A percentile compares a stretch with the other conserved stretches of the same genome.
Evolutionary conservation across 768 basidiomycete species (phyloP).

Genomic region (Rhizopogon vinicolor): DNA sequence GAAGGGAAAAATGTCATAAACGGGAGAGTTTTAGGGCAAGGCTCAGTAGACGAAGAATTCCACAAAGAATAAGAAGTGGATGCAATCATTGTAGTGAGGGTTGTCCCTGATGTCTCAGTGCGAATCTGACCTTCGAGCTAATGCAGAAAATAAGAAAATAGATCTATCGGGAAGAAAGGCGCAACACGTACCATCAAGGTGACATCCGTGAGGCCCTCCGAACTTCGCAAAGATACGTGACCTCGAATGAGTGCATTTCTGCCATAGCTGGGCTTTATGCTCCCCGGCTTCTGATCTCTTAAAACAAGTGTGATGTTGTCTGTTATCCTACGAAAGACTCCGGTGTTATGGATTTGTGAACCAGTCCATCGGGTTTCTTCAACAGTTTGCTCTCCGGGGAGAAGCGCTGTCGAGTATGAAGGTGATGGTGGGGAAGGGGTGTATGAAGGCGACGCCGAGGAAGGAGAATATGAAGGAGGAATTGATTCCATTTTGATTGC

Average conservation of each 20-base stretch:
- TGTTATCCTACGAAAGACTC: constrained; percentile 26
- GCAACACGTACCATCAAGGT: constrained; percentile 15
- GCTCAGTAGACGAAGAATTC: constrained; percentile 7
- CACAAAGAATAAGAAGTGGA: constrained; percentile 16
- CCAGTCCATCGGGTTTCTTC: constrained; percentile 33
- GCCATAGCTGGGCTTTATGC: constrained; percentile 16
- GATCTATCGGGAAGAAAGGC: background rate
- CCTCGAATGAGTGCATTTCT: constrained; percentile 18
- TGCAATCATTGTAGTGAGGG: constrained; percentile 12
- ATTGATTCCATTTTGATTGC: background rate
- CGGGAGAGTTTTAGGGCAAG: constrained; percentile 31
- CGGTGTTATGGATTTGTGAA: constrained; percentile 2
- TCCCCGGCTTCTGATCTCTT: constrained; percentile 18
- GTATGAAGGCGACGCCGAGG: constrained; percentile 40
- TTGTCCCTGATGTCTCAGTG: constrained; percentile 9
- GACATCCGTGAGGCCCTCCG: constrained; percentile 12
- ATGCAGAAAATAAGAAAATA: background rate
- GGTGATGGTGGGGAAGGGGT: constrained; percentile 50
- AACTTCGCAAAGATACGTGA: constrained; percentile 14
- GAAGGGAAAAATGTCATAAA: constrained; percentile 45
- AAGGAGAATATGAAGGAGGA: background rate
- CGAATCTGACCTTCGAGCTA: constrained; percentile 22
- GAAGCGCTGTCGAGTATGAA: constrained; percentile 47
- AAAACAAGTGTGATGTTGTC: constrained; percentile 19
- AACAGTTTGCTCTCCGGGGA: constrained; percentile 45